Conservation (phyloP, 495 filamentous ascomycete species). For the Penicillium taxi region DNA sequence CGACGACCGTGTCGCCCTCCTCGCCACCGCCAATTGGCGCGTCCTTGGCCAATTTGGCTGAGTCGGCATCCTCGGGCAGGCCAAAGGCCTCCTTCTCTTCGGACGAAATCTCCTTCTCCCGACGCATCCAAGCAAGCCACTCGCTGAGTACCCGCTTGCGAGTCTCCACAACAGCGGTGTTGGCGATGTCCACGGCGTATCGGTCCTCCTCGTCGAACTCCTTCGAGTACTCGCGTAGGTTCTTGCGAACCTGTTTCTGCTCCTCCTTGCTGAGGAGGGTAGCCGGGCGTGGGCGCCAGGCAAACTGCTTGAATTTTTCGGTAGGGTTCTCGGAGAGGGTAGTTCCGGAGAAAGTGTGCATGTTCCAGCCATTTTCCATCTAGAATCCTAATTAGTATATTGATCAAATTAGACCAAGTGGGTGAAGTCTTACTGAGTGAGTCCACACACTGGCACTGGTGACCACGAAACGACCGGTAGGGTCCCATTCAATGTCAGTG, state of each 20-base stretch:
- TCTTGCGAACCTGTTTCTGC: conserved; percentile 96
- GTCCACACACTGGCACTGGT: conserved; percentile 92
- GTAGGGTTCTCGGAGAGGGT: conserved; percentile 85
- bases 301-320: conserved; percentile 95
- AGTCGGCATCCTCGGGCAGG: conserved; percentile 54
- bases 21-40: conserved; percentile 40
- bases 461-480: conserved; percentile 86
- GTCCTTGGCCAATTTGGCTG: conserved; percentile 46
- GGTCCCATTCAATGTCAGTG: conserved; percentile 97
- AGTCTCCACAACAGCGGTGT: conserved; percentile 84
- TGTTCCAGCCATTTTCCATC: conserved; percentile 98
- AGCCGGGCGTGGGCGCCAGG: conserved; percentile 85
- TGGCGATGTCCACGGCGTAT: conserved; percentile 83
- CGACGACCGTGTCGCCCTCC: conserved; percentile 64
- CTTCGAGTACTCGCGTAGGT: conserved; percentile 90
- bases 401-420: background rate
- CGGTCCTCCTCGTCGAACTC: conserved; percentile 92
- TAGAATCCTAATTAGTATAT: conserved; percentile 38
- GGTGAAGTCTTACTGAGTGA: conserved; percentile 61
- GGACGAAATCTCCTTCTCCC: conserved; percentile 61
- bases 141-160: conserved; percentile 77
- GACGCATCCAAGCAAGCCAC: conserved; percentile 79
- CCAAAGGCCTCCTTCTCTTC: conserved; percentile 64
- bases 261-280: conserved; percentile 88
- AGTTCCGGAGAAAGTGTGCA: conserved; percentile 91